Percentiles rank a stretch among this genome's conserved stretches.
phyloP scores from a whole-genome alignment of 2,329 filamentous ascomycete genomes.

The Diaporthe citrichinensis region DNA sequence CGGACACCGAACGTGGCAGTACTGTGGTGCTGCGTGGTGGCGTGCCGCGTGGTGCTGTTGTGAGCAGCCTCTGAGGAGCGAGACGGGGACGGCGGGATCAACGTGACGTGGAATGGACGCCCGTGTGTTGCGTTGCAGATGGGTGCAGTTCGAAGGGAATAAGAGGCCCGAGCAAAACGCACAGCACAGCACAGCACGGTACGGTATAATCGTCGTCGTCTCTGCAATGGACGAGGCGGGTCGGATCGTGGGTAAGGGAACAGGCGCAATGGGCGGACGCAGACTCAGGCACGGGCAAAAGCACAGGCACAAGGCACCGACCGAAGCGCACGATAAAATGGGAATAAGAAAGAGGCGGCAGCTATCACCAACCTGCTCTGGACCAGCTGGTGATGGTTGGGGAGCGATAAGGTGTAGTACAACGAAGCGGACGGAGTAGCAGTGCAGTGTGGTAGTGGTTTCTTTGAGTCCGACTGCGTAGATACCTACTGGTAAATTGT shows the following conservation, averaged over 20 bases:
- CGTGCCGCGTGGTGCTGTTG: conserved; percentile 2
- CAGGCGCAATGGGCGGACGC: background rate
- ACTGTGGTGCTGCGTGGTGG: background rate
- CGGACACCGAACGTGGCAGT: conserved; percentile 32
- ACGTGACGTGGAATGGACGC: conserved; percentile 13
- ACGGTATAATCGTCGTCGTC: conserved; percentile 6
- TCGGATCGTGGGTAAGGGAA: background rate
- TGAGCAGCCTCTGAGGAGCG: background rate
- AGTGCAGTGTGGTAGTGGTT: conserved; percentile 9
- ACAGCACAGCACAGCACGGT: conserved; percentile 10
- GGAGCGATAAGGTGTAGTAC: conserved; percentile 22
- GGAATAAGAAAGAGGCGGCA: conserved; percentile 13
- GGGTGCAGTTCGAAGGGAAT: conserved; percentile 5
- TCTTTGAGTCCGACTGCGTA: background rate
- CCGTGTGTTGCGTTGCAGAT: conserved; percentile 26
- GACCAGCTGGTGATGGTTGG: conserved; percentile 19
- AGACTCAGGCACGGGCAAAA: conserved; percentile 4
- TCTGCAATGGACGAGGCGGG: conserved; percentile 4
- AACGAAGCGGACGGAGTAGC: conserved; percentile 4
- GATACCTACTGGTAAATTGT: conserved; percentile 1
- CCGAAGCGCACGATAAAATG: conserved; percentile 11
- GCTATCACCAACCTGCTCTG: conserved; percentile 29
- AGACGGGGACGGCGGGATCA: conserved; percentile 2
- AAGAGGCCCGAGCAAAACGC: conserved; percentile 25
- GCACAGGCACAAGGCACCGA: conserved; percentile 1